Conservation (phyloP, 768 basidiomycete species). For the Tricholoma terreum region DNA sequence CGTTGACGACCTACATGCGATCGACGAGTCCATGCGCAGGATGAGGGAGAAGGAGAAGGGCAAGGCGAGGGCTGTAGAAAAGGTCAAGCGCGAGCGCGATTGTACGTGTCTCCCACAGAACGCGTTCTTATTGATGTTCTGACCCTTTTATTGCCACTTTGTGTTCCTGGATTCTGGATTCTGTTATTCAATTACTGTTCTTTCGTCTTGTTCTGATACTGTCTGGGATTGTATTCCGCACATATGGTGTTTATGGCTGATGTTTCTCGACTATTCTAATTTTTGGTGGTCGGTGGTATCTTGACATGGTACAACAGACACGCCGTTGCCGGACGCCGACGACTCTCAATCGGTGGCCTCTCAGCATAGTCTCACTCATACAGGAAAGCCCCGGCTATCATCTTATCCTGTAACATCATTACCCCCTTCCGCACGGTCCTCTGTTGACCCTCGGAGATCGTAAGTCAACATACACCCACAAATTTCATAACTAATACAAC, state of each 20-base stretch:
- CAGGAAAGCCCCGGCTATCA: constrained; percentile 45
- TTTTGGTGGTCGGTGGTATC: neutral
- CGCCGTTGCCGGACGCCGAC: constrained; percentile 50
- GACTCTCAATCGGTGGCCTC: constrained; percentile 41
- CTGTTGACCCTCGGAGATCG: constrained; percentile 63
- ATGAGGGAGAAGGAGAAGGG: constrained; percentile 77
- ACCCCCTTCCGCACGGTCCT: constrained; percentile 50
- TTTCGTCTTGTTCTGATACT: too few relatives aligned
- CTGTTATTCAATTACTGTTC: too few relatives aligned
- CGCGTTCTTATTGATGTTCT: neutral
- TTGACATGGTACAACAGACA: constrained; percentile 25
- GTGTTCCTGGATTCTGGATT: neutral
- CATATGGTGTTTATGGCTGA: too few relatives aligned
- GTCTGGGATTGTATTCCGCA: too few relatives aligned
- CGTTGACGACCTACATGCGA: constrained; percentile 65
- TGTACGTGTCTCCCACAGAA: constrained; percentile 49
- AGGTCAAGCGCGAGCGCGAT: constrained; percentile 69
- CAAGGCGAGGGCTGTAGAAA: constrained; percentile 68
- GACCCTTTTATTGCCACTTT: constrained; percentile 1
- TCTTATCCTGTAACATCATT: constrained; percentile 44
- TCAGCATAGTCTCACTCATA: constrained; percentile 18
- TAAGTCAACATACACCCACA: constrained; percentile 30
- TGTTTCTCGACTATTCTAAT: too few relatives aligned
- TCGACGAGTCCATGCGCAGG: constrained; percentile 73
- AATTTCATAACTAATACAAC: neutral